Conservation (phyloP, 176 grass and related monocot genomes). For the Oryza glaberrima region DNA sequence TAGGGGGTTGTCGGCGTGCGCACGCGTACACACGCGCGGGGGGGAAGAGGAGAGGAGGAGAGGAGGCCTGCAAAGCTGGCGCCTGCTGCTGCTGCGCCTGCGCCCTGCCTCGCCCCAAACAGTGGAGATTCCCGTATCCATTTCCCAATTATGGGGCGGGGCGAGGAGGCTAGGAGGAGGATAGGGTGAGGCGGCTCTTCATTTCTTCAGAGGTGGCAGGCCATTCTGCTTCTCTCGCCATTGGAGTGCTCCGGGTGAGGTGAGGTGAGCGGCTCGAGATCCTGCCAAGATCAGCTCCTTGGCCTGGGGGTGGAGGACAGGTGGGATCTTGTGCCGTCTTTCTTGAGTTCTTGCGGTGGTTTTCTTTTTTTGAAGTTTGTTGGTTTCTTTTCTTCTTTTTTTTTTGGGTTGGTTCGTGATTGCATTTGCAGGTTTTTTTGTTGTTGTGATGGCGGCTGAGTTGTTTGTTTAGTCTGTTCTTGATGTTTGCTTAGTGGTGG, state of each 20-base stretch:
- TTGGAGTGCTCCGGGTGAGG: constrained; percentile 35
- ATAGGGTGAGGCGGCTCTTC: background rate
- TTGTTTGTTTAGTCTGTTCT: constrained; percentile 16
- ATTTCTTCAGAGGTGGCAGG: too few relatives aligned
- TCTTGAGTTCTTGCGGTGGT: background rate
- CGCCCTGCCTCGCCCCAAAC: constrained; percentile 14
- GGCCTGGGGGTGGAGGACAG: constrained; percentile 8
- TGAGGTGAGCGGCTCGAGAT: constrained; percentile 40
- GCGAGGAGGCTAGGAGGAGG: background rate
- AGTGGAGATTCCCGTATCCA: constrained; percentile 56
- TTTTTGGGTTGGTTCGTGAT: background rate
- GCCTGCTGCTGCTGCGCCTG: constrained; percentile 7
- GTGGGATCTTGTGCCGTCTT: constrained; percentile 34
- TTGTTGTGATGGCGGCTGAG: background rate
- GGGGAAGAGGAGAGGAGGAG: background rate
- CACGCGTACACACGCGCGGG: constrained; percentile 37
- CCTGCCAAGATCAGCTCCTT: constrained; percentile 22
- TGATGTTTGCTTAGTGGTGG: constrained; percentile 12
- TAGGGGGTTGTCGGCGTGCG: constrained; percentile 2
- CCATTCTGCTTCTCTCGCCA: constrained; percentile 14
- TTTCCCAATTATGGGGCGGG: constrained; percentile 37
- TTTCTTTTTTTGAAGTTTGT: background rate
- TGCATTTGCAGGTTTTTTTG: constrained; percentile 18
- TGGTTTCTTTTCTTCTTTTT: background rate
- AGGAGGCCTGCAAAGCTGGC: constrained; percentile 54